phyloP scores from a whole-genome alignment of 2,329 filamentous ascomycete genomes.

The Apiospora pterosperma region DNA sequence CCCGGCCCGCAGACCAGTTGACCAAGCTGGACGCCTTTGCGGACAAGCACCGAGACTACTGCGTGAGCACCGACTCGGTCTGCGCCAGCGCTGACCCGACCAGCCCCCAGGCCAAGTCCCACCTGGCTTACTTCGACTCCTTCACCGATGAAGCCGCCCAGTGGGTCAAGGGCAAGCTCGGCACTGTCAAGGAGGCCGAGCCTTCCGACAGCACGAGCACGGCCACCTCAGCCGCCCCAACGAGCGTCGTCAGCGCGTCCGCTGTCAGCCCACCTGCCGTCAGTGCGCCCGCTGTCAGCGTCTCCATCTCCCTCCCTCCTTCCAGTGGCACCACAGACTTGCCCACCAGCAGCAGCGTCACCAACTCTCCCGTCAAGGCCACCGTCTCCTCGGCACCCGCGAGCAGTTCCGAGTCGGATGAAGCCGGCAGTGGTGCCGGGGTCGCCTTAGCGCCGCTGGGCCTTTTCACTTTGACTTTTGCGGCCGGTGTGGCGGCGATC shows the following conservation, averaged over 20 bases:
- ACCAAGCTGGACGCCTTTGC: conserved; percentile 24
- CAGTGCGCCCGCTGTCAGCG: background rate
- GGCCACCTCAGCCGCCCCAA: background rate
- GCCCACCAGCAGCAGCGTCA: background rate
- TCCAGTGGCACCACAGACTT: background rate
- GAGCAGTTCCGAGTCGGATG: background rate
- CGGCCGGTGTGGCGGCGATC: background rate
- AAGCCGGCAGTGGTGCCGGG: background rate
- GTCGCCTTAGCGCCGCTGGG: background rate
- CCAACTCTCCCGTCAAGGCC: background rate
- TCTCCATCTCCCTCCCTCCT: too few species aligned
- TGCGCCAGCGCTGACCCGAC: conserved; percentile 32
- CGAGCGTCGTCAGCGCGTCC: background rate
- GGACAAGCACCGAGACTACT: conserved; percentile 29
- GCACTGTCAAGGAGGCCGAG: background rate
- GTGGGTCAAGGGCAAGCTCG: conserved; percentile 6
- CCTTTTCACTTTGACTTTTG: background rate
- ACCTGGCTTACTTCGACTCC: conserved; percentile 35
- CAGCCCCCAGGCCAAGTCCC: conserved; percentile 16
- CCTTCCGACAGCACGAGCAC: background rate
- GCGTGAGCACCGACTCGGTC: conserved; percentile 33
- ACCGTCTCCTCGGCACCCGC: background rate
- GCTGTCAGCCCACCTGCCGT: background rate
- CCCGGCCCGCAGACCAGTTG: conserved; percentile 26
- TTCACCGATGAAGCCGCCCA: conserved; percentile 20